Conservation (phyloP, 2,329 filamentous ascomycete genomes). For the Oidium heveae region DNA sequence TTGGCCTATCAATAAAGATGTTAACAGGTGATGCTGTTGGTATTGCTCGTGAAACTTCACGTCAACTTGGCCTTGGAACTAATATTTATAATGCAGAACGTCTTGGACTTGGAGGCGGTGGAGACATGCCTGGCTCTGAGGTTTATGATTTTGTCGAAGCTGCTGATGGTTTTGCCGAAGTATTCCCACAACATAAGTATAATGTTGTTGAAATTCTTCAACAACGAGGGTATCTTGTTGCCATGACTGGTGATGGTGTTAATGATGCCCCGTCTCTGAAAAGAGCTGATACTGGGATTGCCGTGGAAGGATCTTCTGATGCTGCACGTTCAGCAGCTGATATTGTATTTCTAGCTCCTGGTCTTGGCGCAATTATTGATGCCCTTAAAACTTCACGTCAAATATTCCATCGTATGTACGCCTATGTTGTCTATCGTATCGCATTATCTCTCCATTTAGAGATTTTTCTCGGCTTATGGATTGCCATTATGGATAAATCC, state of each 20-base stretch:
- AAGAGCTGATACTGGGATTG: slow-evolving; percentile 87
- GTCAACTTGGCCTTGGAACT: slow-evolving; percentile 55
- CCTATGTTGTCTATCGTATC: slow-evolving; percentile 89
- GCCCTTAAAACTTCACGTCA: slow-evolving; percentile 81
- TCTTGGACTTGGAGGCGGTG: slow-evolving; percentile 56
- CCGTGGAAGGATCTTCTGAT: slow-evolving; percentile 75
- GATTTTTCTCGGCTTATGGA: slow-evolving; percentile 52
- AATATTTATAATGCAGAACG: slow-evolving; percentile 64
- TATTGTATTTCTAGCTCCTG: slow-evolving; percentile 80
- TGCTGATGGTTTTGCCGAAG: slow-evolving; percentile 84
- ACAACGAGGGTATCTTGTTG: slow-evolving; percentile 78
- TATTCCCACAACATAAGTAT: slow-evolving; percentile 91
- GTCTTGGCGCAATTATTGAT: slow-evolving; percentile 77
- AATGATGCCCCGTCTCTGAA: slow-evolving; percentile 84
- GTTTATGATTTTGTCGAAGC: slow-evolving; percentile 60
- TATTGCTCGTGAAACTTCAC: slow-evolving; percentile 61
- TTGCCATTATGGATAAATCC: slow-evolving; percentile 61
- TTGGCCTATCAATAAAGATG: slow-evolving; percentile 61
- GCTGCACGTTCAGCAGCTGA: slow-evolving; percentile 77
- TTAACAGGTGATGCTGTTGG: slow-evolving; percentile 58
- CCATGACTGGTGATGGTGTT: slow-evolving; percentile 91
- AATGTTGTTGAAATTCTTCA: slow-evolving; percentile 84
- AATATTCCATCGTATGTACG: slow-evolving; percentile 94
- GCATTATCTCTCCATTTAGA: slow-evolving; percentile 76
- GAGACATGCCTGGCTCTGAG: slow-evolving; percentile 49